phyloP scores from a whole-genome alignment of 345 rosid species.

The Gossypium herbaceum region DNA sequence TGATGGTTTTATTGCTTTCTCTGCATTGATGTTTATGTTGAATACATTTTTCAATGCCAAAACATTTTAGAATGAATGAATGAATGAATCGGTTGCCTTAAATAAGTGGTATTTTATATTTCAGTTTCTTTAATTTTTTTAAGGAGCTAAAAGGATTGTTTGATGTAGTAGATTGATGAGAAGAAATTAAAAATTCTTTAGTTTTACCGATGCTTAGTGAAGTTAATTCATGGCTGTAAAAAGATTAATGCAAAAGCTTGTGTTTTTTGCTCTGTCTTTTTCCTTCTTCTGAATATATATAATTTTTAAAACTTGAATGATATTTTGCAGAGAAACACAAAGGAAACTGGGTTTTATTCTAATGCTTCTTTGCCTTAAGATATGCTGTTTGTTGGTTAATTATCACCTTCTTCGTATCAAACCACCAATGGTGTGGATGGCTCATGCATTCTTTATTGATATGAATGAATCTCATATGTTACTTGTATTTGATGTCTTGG shows the following conservation, averaged over 20 bases:
- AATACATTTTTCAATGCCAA: neutral
- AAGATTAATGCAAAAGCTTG: neutral
- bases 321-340: neutral
- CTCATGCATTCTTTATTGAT: neutral
- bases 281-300: neutral
- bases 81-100: neutral
- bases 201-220: neutral
- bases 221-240: neutral
- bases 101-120: neutral
- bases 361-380: neutral
- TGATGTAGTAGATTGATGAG: neutral
- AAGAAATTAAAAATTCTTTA: neutral
- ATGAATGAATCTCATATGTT: neutral
- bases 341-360: neutral
- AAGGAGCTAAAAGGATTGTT: neutral
- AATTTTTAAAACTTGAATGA: neutral
- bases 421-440: neutral
- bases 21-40: neutral
- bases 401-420: neutral
- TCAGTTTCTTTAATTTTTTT: neutral
- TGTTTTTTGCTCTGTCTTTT: neutral
- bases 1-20: slow-evolving; percentile 1
- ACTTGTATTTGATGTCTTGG: neutral
- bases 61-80: neutral
- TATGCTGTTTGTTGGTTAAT: neutral